A percentile compares a stretch with the other conserved stretches of the same genome.
These are phyloP conservation scores for Daldinia caldariorum DNA, from an alignment of 495 filamentous ascomycete species.

Conservation along the genomic window DNA sequence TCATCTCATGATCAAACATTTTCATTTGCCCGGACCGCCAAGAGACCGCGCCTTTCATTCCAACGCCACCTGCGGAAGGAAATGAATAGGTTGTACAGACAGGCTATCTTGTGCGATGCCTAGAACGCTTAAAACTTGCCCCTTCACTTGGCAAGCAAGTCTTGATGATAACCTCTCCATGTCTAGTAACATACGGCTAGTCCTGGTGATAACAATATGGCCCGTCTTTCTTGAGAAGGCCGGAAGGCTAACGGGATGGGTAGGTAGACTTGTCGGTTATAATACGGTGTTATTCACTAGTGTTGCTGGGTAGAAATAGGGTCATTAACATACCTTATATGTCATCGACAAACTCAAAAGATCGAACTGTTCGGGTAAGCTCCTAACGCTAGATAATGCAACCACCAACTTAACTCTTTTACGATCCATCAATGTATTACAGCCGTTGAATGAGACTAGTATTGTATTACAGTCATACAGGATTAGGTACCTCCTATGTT, in stretches of 20 bases:
- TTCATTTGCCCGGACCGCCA: conserved; percentile 4
- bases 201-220: not conserved
- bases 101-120: not conserved
- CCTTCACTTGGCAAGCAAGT: not conserved
- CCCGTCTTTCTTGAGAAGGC: not conserved
- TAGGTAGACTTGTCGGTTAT: not conserved
- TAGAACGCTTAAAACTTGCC: not conserved
- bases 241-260: not conserved
- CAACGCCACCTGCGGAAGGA: not conserved
- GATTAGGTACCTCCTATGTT: not conserved
- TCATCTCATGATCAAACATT: conserved; percentile 5
- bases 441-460: not conserved
- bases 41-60: conserved; percentile 7
- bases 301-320: not conserved
- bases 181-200: not conserved
- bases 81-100: not conserved
- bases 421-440: not conserved
- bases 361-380: not conserved
- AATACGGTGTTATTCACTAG: not conserved
- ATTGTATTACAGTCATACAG: not conserved
- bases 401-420: not conserved
- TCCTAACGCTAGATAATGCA: not conserved
- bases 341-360: not conserved
- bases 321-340: not conserved
- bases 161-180: not conserved